These are phyloP conservation scores for Trichoderma sp. DNA, from an alignment of 2,329 filamentous ascomycete genomes.

Conservation along the genomic window DNA sequence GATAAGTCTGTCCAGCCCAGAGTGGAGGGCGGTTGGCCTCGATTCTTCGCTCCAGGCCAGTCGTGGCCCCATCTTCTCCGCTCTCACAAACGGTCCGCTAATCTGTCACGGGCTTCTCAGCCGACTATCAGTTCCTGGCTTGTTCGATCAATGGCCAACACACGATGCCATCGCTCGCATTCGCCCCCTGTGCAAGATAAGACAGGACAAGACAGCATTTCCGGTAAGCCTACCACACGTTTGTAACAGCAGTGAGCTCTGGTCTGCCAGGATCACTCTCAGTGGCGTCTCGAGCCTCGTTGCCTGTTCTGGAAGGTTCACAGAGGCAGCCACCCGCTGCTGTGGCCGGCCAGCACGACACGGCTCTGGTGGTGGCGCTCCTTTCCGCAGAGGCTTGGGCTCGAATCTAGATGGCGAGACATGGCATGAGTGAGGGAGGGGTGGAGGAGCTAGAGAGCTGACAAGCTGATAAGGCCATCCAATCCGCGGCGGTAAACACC, in stretches of 20 bases:
- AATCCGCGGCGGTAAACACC: background rate
- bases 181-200: slow-evolving; percentile 2
- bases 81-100: slow-evolving; percentile 7
- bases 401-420: slow-evolving; percentile 10
- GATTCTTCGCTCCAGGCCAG: background rate
- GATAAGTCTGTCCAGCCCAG: background rate
- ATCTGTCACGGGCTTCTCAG: slow-evolving; percentile 16
- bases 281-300: slow-evolving; percentile 22
- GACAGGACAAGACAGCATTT: background rate
- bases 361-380: slow-evolving; percentile 4
- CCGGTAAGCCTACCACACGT: no score
- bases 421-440: background rate
- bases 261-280: background rate
- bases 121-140: background rate
- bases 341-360: background rate
- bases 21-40: background rate
- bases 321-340: slow-evolving; percentile 27
- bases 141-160: slow-evolving; percentile 2
- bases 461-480: slow-evolving; percentile 15
- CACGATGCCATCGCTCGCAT: background rate
- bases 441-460: slow-evolving; percentile 13
- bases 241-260: background rate
- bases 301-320: slow-evolving; percentile 35
- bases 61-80: slow-evolving; percentile 17
- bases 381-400: background rate